phyloP scores from a whole-genome alignment of 2,329 filamentous ascomycete genomes.

The Fonsecaea nubica region DNA sequence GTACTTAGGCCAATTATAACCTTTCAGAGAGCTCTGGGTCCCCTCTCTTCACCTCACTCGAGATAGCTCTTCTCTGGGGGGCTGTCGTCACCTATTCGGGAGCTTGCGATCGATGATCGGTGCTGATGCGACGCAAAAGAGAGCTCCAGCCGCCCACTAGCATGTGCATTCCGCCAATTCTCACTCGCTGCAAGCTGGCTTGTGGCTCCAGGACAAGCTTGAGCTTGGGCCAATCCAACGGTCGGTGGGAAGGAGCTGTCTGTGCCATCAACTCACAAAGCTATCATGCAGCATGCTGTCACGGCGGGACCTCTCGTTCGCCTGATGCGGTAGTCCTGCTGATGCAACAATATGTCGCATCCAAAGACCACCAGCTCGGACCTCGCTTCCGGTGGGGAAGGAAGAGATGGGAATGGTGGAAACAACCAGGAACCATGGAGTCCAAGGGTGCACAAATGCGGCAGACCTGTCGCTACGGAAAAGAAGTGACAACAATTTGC shows the following conservation, averaged over 20 bases:
- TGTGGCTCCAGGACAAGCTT: slow-evolving; percentile 19
- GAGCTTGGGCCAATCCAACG: slow-evolving; percentile 24
- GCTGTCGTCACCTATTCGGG: slow-evolving; percentile 20
- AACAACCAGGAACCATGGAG: background rate
- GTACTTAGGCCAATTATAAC: slow-evolving; percentile 29
- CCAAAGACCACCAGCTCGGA: background rate
- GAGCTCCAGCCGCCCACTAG: slow-evolving; percentile 4
- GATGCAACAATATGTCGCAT: background rate
- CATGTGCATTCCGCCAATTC: slow-evolving; percentile 22
- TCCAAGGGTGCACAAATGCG: background rate
- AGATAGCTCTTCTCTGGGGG: slow-evolving; percentile 8
- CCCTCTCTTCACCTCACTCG: slow-evolving; percentile 8
- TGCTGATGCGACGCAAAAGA: slow-evolving; percentile 9
- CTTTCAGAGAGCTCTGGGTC: background rate
- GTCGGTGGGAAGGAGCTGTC: slow-evolving; percentile 14
- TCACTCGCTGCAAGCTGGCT: slow-evolving; percentile 13
- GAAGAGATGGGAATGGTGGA: background rate
- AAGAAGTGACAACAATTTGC: background rate
- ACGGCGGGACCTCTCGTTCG: slow-evolving; percentile 16
- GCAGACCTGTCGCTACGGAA: background rate
- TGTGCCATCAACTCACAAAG: slow-evolving; percentile 10
- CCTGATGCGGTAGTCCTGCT: slow-evolving; percentile 19
- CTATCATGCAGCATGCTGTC: slow-evolving; percentile 21
- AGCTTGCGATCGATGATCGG: slow-evolving; percentile 24
- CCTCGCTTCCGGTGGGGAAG: background rate